These are phyloP conservation scores for Phialocephala sp. DNA, from an alignment of 2,329 filamentous ascomycete species.

Conservation along the genomic window DNA sequence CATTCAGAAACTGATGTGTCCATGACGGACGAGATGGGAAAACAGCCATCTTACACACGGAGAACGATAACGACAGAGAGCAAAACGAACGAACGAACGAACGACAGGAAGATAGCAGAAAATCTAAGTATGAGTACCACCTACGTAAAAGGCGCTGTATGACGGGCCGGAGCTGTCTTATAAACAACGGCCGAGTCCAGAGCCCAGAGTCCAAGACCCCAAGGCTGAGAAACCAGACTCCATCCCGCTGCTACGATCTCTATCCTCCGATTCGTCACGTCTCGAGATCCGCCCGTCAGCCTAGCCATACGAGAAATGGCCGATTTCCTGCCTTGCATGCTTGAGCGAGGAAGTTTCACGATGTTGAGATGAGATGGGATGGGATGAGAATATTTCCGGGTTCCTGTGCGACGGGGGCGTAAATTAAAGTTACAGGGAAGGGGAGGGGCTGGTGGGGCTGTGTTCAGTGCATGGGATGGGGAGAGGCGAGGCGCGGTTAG, in stretches of 20 bases:
- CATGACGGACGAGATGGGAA: conserved; percentile 5
- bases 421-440: conserved; percentile 2
- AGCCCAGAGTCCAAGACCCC: background rate
- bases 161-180: background rate
- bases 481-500: background rate
- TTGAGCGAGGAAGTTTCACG: background rate
- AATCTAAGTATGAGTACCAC: background rate
- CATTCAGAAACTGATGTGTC: conserved; percentile 20
- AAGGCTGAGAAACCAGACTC: background rate
- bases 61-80: conserved; percentile 8
- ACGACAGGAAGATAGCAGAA: background rate
- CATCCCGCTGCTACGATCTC: background rate
- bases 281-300: background rate
- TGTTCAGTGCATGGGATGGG: background rate
- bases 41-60: conserved; percentile 7
- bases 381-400: background rate
- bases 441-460: background rate
- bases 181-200: background rate
- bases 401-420: background rate
- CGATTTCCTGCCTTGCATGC: background rate
- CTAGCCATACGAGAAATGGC: background rate
- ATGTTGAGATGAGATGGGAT: background rate
- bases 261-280: background rate
- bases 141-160: conserved; percentile 1
- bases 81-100: conserved; percentile 3